Evolutionary conservation across 768 basidiomycete genomes (phyloP).

Genomic region (Lentinula sp.): DNA sequence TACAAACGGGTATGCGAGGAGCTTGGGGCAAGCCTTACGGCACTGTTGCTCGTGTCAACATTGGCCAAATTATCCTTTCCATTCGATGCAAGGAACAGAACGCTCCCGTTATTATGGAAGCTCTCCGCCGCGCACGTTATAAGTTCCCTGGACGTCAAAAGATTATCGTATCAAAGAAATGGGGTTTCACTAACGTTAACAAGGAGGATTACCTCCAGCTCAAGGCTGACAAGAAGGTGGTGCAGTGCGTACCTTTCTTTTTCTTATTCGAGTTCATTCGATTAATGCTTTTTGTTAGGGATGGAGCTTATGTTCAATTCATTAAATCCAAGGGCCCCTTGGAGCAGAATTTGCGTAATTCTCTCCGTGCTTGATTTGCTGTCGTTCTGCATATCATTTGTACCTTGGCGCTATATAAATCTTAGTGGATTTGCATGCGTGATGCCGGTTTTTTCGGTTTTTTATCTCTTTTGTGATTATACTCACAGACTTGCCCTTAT

Average conservation of each 20-base stretch:
- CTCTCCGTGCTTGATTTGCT: slow-evolving; percentile 59
- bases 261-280: background rate
- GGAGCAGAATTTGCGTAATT: slow-evolving; percentile 79
- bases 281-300: slow-evolving; percentile 37
- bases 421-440: background rate
- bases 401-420: slow-evolving; percentile 1
- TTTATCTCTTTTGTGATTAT: background rate
- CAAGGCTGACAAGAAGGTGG: slow-evolving; percentile 85
- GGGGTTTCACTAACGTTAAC: slow-evolving; percentile 96
- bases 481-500: slow-evolving; percentile 27
- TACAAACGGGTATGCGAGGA: slow-evolving; percentile 98
- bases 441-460: slow-evolving; percentile 1
- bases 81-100: slow-evolving; percentile 91
- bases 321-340: slow-evolving; percentile 85
- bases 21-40: slow-evolving; percentile 99
- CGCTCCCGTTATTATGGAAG: slow-evolving; percentile 88
- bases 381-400: background rate
- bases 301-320: slow-evolving; percentile 94
- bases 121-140: slow-evolving; percentile 95
- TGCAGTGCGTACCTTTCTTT: slow-evolving; percentile 55
- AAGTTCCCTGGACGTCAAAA: slow-evolving; percentile 99
- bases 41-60: slow-evolving; percentile 92
- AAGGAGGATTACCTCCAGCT: slow-evolving; percentile 84
- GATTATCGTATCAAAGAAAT: slow-evolving; percentile 96
- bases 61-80: slow-evolving; percentile 86